These are phyloP conservation scores for Russula sp. DNA, from an alignment of 768 basidiomycete genomes.

Conservation along the genomic window DNA sequence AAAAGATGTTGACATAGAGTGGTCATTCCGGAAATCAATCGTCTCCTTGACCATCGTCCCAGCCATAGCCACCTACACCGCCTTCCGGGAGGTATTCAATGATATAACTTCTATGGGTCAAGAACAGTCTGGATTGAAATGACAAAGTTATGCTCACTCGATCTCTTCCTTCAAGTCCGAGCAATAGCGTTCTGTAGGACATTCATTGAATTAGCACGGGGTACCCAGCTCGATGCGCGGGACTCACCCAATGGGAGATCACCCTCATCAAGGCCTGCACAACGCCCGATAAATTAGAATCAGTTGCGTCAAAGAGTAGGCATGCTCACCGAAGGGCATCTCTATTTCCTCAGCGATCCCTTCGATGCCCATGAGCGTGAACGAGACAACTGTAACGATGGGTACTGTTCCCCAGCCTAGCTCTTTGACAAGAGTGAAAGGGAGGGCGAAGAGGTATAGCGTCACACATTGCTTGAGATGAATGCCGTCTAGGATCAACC, in stretches of 20 bases:
- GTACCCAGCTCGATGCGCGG: background rate
- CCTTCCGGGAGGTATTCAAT: constrained; percentile 66
- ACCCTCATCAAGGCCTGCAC: constrained; percentile 36
- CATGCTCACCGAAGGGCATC: constrained; percentile 76
- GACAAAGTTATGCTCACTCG: constrained; percentile 42
- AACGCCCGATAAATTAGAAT: background rate
- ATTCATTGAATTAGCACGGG: background rate
- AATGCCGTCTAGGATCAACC: constrained; percentile 54
- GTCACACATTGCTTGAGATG: constrained; percentile 96
- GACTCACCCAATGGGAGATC: constrained; percentile 69
- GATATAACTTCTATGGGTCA: constrained; percentile 44
- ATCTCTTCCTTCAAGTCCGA: constrained; percentile 82
- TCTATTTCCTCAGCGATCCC: constrained; percentile 94
- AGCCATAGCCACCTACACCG: constrained; percentile 62
- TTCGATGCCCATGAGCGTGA: constrained; percentile 92
- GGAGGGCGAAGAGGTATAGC: constrained; percentile 84
- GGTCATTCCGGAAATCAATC: constrained; percentile 39
- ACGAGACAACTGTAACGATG: constrained; percentile 79
- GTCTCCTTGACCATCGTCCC: constrained; percentile 77
- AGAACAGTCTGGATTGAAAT: background rate
- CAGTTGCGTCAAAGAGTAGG: background rate
- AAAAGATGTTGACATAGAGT: background rate
- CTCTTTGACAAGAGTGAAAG: constrained; percentile 76
- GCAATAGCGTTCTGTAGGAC: constrained; percentile 66
- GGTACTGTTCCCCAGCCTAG: constrained; percentile 80